These are phyloP conservation scores for Trametes gibbosa DNA, from an alignment of 768 basidiomycete genomes.

Conservation along the genomic window DNA sequence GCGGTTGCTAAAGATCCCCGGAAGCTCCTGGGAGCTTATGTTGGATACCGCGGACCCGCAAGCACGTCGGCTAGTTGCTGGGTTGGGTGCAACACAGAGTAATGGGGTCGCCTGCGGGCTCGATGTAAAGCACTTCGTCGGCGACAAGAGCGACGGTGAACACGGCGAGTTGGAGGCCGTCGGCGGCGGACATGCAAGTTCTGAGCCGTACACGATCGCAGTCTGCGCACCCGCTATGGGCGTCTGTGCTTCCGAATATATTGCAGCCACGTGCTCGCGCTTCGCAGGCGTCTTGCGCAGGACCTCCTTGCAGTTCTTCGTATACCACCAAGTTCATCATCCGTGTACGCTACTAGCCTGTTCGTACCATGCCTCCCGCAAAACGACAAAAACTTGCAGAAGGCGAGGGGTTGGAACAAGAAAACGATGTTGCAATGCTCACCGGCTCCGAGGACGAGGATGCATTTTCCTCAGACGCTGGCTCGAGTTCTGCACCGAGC, in stretches of 20 bases:
- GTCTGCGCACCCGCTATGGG: slow-evolving; percentile 10
- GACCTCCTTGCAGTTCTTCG: neutral
- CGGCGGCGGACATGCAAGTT: neutral
- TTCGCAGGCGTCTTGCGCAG: neutral
- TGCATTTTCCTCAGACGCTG: slow-evolving; percentile 11
- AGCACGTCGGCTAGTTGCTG: neutral
- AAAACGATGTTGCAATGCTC: slow-evolving; percentile 15
- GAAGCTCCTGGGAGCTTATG: neutral
- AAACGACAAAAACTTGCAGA: slow-evolving; percentile 50
- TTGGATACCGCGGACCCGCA: neutral
- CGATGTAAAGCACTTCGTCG: neutral
- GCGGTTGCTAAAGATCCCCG: slow-evolving; percentile 6
- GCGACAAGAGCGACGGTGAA: neutral
- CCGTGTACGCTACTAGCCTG: neutral
- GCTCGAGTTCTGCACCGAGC: slow-evolving; percentile 6
- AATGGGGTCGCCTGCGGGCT: neutral
- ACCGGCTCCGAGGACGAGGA: slow-evolving; percentile 11
- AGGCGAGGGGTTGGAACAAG: slow-evolving; percentile 28
- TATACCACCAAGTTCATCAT: neutral
- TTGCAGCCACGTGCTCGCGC: slow-evolving; percentile 6
- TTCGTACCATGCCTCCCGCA: slow-evolving; percentile 43
- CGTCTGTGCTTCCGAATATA: neutral
- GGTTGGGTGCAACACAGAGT: neutral
- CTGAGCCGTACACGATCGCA: neutral
- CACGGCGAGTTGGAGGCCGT: neutral